These are phyloP conservation scores for Emericellopsis terricola DNA, from an alignment of 495 filamentous ascomycete genomes.

Conservation along the genomic window DNA sequence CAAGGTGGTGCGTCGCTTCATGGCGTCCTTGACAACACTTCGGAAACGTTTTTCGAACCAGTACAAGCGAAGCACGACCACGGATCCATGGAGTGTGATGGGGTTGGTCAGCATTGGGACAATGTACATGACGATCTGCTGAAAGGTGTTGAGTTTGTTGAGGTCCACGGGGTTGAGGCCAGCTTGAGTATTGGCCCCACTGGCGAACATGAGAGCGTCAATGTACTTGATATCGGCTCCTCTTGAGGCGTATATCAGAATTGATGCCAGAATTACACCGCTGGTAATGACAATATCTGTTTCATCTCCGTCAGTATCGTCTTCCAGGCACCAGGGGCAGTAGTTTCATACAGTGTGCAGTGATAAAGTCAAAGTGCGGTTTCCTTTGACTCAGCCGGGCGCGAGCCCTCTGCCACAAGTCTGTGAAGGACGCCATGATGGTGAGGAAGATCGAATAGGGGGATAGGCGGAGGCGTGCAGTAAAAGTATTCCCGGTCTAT, in stretches of 20 bases:
- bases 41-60: conserved; percentile 96
- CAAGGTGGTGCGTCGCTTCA: conserved; percentile 21
- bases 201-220: conserved; percentile 75
- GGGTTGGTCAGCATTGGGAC: conserved; percentile 64
- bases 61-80: conserved; percentile 83
- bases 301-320: too few relatives aligned
- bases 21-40: conserved; percentile 21
- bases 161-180: conserved; percentile 78
- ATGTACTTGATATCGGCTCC: conserved; percentile 49
- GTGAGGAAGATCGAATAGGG: too few relatives aligned
- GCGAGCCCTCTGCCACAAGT: too few relatives aligned
- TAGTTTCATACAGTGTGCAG: conserved; percentile 66
- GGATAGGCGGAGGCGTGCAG: too few relatives aligned
- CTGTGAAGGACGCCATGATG: too few relatives aligned
- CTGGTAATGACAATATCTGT: conserved; percentile 64
- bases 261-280: conserved; percentile 48
- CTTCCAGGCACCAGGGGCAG: too few relatives aligned
- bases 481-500: too few relatives aligned
- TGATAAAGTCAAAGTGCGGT: conserved; percentile 67
- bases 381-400: too few relatives aligned
- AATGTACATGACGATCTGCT: conserved; percentile 57
- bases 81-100: conserved; percentile 71
- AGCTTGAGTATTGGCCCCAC: conserved; percentile 72
- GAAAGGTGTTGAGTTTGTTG: conserved; percentile 56
- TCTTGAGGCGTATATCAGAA: conserved; percentile 48